Base-by-base conservation (phyloP, 1,284 basidiomycete genomes). In the Marasmius sp. region DNA sequence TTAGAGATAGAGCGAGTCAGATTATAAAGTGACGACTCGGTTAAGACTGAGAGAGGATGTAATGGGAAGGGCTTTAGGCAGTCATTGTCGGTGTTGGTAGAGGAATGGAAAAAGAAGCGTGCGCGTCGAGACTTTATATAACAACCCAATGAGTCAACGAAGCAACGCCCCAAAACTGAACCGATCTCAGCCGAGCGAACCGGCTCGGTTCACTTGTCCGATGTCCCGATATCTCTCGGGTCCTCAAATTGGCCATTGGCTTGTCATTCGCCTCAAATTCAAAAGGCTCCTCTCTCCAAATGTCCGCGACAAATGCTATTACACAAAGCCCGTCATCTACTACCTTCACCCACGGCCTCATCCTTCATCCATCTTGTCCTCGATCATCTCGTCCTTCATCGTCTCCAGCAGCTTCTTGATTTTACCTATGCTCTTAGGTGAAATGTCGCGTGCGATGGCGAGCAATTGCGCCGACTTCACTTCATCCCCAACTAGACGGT, bases 391-490 rank as follows among this genome's bases (percentile, higher is more conserved):
- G 65, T 89, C 89, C 72, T 82, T 84, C 64, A 82, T 81, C 33
- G 86, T 89, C 61, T 89, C 89, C 65, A 92, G 77, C 64, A 93
- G 78, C 72, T 88, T 89, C 75, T 88, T 87, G 64, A 92, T 86
- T 80, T 92, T 92, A 66, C 83, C 85, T 62, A 86, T 72, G 71
- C 86, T 91, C 77, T 91, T 92, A 57, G 90, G 90, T 43, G 89
- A 86, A 62, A 91, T 86, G 73, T 98, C 95, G 65, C 94, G 88
- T 68, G 94, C 95, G 51, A 89, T 83, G 34, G 94, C 93, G 64
- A 98, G 88, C 75, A 90, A 84, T 64, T 91, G 86, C 60, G 93
- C 90, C 51, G 92, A 88, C 74, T 91, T 89, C n/a, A 85, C 81
- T 66, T 86, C 86, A 73, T 93, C 81, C 33, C 92, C 93, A 59